These are phyloP conservation scores for Schizothecium vesticola DNA, from an alignment of 495 filamentous ascomycete species.

Conservation along the genomic window DNA sequence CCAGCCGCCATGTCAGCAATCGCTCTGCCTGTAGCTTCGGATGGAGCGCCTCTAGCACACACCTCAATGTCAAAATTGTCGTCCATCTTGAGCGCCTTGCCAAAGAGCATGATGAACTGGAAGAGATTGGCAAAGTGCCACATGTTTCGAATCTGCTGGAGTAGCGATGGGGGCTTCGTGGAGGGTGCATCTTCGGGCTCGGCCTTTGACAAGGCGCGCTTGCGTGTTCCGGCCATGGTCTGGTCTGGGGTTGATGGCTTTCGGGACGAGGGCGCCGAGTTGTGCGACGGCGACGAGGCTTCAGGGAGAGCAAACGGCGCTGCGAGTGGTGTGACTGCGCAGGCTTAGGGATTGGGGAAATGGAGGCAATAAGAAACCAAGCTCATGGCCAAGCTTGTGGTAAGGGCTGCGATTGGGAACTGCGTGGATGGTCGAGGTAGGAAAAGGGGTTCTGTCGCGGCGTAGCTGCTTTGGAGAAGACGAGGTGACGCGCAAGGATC, in stretches of 20 bases:
- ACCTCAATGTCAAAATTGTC: constrained; percentile 84
- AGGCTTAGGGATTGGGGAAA: neutral
- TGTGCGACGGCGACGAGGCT: constrained; percentile 3
- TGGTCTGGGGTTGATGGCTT: constrained; percentile 7
- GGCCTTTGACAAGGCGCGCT: constrained; percentile 67
- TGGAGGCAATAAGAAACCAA: neutral
- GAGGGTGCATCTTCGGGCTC: constrained; percentile 29
- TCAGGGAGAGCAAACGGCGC: neutral
- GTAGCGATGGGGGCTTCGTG: constrained; percentile 38
- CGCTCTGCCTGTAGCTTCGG: neutral
- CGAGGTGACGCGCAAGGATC: neutral
- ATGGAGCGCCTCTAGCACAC: neutral
- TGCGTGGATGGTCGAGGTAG: neutral
- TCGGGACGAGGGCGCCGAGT: neutral
- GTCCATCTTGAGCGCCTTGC: constrained; percentile 80
- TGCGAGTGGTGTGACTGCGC: neutral
- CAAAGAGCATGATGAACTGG: constrained; percentile 90
- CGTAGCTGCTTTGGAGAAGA: neutral
- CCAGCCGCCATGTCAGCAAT: neutral
- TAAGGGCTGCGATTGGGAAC: neutral
- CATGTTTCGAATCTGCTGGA: constrained; percentile 72
- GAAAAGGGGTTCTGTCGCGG: neutral
- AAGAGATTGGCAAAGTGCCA: constrained; percentile 95
- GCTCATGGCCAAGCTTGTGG: neutral
- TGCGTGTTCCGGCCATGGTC: constrained; percentile 54